Evolutionary conservation across 768 basidiomycete genomes (phyloP).

Genomic region (Lyophyllum atratum): DNA sequence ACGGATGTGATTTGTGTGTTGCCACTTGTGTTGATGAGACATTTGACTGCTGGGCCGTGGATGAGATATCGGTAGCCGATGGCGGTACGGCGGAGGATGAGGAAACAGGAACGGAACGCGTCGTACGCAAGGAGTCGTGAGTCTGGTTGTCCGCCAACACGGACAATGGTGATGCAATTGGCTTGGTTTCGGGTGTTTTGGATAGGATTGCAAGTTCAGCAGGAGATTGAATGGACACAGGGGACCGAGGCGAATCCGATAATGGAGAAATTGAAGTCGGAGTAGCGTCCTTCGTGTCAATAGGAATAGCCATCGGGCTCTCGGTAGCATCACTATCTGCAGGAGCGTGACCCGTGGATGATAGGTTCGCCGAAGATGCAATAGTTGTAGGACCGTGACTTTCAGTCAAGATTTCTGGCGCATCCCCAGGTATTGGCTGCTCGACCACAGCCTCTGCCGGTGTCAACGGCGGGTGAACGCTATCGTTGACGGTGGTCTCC

Average conservation of each 20-base stretch:
- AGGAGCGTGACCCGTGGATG: neutral
- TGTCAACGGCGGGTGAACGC: slow-evolving; percentile 11
- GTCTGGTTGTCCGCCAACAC: neutral
- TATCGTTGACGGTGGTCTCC: slow-evolving; percentile 35
- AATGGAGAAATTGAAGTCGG: neutral
- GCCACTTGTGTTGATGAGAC: neutral
- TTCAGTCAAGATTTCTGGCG: neutral
- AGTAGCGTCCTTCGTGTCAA: neutral
- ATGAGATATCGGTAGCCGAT: neutral
- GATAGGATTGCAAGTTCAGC: neutral
- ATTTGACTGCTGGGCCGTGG: neutral
- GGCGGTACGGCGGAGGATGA: neutral
- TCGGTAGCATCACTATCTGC: neutral
- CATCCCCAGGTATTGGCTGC: neutral
- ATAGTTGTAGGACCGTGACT: neutral
- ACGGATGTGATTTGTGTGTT: neutral
- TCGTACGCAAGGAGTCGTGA: neutral
- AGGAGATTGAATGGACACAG: neutral
- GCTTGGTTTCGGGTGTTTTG: neutral
- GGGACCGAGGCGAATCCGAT: neutral
- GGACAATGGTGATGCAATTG: neutral
- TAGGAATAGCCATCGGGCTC: neutral
- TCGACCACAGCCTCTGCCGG: neutral
- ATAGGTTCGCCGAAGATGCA: neutral
- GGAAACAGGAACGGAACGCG: neutral